Conservation (phyloP, 495 filamentous ascomycete genomes). For the Penicillium cosmopolitanum region DNA sequence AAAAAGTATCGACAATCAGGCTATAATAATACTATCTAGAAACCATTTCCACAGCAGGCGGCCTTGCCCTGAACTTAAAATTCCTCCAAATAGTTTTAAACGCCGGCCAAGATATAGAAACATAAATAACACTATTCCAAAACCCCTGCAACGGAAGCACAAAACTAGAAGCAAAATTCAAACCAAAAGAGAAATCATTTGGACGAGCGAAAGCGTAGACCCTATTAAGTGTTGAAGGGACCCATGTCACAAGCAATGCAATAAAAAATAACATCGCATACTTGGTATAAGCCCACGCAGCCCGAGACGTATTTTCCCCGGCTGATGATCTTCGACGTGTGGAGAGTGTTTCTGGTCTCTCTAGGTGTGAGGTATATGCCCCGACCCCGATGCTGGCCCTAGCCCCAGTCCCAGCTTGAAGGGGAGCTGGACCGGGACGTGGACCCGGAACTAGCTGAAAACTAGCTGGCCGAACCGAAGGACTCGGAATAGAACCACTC, state of each 20-base stretch:
- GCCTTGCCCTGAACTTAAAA: slow-evolving; percentile 8
- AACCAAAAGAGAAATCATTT: slow-evolving; percentile 53
- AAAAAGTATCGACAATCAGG: too few species aligned
- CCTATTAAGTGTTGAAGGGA: slow-evolving; percentile 80
- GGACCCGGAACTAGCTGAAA: neutral
- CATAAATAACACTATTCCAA: slow-evolving; percentile 84
- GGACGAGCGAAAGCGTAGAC: slow-evolving; percentile 68
- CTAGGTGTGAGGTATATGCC: slow-evolving; percentile 8
- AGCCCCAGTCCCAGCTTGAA: too few species aligned
- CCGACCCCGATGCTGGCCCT: too few species aligned
- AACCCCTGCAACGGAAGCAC: slow-evolving; percentile 86
- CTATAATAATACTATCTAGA: too few species aligned
- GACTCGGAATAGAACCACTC: too few species aligned
- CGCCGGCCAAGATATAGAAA: slow-evolving; percentile 58
- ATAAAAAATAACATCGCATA: slow-evolving; percentile 87
- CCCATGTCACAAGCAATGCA: slow-evolving; percentile 80
- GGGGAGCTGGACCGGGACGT: too few species aligned
- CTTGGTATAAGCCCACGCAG: slow-evolving; percentile 78
- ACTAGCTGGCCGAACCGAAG: neutral
- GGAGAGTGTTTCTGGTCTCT: slow-evolving; percentile 12
- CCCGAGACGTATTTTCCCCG: slow-evolving; percentile 33
- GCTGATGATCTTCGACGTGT: slow-evolving; percentile 23
- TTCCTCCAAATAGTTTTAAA: slow-evolving; percentile 29
- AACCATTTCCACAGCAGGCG: too few species aligned
- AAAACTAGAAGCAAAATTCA: slow-evolving; percentile 72